Evolutionary conservation across 177 flowering plant species (phyloP), one percentile per base, ranked within the genome.

Genomic region (Tripterygium wilfordii): DNA sequence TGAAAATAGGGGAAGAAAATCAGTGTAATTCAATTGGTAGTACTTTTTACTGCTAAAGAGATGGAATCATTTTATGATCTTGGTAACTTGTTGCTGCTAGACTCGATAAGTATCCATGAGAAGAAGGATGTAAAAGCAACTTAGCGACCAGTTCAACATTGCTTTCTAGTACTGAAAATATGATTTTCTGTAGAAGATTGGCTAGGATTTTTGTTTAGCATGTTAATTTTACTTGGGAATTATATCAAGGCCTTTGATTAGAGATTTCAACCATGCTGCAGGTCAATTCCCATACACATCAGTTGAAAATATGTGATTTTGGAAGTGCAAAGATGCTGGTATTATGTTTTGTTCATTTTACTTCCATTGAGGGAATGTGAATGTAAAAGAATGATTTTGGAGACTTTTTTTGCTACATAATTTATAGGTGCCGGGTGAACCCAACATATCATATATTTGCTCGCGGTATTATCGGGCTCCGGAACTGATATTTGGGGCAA

Each of bases 401-500:
- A 18, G 14, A 32, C 52, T 33, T 21, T 32, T 59, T 23, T 48
- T 44, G 21, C 12, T 27, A 28, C 15, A 48, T 17, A n/a, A 30
- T 28, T 41, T 36, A 10, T 19, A 91, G 98, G 84, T 83, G 40
- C 86, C 90, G n/a, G 96, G 96, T 51, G 98, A 92, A 66, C 91
- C 97, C 24, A 92, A 92, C 69, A 92, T 92, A 61, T 86, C 98
- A 21, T 92, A 92, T 48, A 92, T 92, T 27, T 89, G 98, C 62
- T 89, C 98, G 14, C 70, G 98, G 45, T 92, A 89, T 58, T 92
- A 92, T 54, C 71, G 97, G 61, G 98, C 98, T 45, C 98, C 98
- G 8, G 98, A 92, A 65, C 71, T 92, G 48, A 88, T 92, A 18
- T 92, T 92, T 75, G 98, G 97, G 47, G 98, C 96, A 30, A 86